A percentile compares a stretch with the other conserved stretches of the same genome.
phyloP scores from a whole-genome alignment of 352 stramenopile genomes.

The Blastocystis sp. region DNA sequence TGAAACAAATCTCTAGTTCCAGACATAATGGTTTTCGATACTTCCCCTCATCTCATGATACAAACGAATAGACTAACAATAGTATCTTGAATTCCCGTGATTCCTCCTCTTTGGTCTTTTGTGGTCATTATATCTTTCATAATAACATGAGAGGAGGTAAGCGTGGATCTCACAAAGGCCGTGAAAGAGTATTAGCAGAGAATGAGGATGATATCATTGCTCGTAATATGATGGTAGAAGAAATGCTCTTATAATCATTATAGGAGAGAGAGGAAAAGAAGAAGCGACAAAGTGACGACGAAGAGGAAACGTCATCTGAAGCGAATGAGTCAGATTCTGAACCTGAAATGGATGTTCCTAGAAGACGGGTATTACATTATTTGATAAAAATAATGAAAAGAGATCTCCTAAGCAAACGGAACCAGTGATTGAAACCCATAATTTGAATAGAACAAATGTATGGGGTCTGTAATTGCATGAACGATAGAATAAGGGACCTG shows the following conservation, averaged over 20 bases:
- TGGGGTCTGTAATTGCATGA: not conserved
- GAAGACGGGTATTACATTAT: not conserved
- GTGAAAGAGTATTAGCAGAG: constrained; percentile 33
- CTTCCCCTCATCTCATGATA: too few species aligned
- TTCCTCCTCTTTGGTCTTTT: not conserved
- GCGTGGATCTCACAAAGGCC: constrained; percentile 29
- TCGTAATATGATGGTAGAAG: constrained; percentile 47
- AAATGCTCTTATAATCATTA: not conserved
- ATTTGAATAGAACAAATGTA: constrained; percentile 19
- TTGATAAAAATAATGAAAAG: not conserved
- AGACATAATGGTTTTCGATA: too few species aligned
- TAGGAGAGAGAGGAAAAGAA: constrained; percentile 59
- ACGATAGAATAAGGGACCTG: not conserved
- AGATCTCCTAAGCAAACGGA: not conserved
- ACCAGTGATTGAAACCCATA: not conserved
- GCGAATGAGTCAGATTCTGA: constrained; percentile 32
- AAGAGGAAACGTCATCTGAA: constrained; percentile 20
- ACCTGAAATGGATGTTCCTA: not conserved
- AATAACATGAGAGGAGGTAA: constrained; percentile 39
- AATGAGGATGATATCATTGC: constrained; percentile 61
- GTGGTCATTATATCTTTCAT: not conserved
- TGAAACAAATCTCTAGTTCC: too few species aligned
- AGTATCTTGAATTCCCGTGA: not conserved
- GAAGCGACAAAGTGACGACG: not conserved
- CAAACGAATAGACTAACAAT: not conserved